Conservation (phyloP, 2,329 filamentous ascomycete species). For the Fusarium longipes region DNA sequence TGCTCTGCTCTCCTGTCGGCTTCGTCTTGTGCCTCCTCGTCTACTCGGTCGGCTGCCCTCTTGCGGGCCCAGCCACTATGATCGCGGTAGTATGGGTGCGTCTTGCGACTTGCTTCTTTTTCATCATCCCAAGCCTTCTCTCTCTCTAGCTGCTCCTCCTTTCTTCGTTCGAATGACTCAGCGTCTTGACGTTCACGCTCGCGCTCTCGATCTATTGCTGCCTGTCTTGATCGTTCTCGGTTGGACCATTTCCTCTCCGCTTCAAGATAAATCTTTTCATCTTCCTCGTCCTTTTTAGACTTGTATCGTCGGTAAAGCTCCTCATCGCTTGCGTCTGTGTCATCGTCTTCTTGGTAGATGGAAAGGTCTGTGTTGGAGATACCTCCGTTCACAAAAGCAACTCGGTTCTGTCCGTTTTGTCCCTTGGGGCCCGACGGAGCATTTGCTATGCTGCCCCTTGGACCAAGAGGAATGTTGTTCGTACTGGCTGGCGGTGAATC, state of each 20-base stretch:
- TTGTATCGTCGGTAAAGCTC: slow-evolving; percentile 81
- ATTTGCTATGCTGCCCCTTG: slow-evolving; percentile 68
- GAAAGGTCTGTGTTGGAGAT: slow-evolving; percentile 68
- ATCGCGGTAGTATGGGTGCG: slow-evolving; percentile 87
- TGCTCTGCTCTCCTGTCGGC: slow-evolving; percentile 82
- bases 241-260: slow-evolving; percentile 92
- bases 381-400: slow-evolving; percentile 85
- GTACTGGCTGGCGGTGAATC: slow-evolving; percentile 74
- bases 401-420: slow-evolving; percentile 70
- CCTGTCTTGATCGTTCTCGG: slow-evolving; percentile 83
- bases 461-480: slow-evolving; percentile 60
- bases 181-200: slow-evolving; percentile 82
- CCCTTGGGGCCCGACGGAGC: slow-evolving; percentile 75
- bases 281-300: slow-evolving; percentile 77
- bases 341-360: slow-evolving; percentile 80
- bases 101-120: slow-evolving; percentile 78
- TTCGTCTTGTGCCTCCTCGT: slow-evolving; percentile 84
- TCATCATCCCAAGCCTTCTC: slow-evolving; percentile 89
- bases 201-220: slow-evolving; percentile 86
- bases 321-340: slow-evolving; percentile 86
- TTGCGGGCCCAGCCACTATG: slow-evolving; percentile 86
- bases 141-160: slow-evolving; percentile 74
- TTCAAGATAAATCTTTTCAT: slow-evolving; percentile 84
- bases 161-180: slow-evolving; percentile 71
- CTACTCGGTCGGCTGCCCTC: slow-evolving; percentile 76